phyloP scores from a whole-genome alignment of 441 rosid genomes.

The Gossypium gossypioides region DNA sequence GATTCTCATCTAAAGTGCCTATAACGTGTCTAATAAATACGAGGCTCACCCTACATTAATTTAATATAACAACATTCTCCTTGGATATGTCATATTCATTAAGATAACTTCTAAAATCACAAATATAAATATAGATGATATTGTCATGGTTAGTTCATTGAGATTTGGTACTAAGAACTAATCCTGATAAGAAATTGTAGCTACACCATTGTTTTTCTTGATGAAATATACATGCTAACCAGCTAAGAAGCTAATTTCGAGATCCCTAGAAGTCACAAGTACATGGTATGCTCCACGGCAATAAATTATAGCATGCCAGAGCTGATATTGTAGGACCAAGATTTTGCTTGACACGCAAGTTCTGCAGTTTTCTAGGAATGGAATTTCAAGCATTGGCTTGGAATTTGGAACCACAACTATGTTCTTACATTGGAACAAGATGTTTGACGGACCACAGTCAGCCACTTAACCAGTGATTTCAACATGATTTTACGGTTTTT shows the following conservation, averaged over 20 bases:
- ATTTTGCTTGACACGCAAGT: conserved; percentile 1
- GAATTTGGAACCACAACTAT: conserved; percentile 20
- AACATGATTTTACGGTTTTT: too few relatives aligned
- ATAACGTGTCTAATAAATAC: too few relatives aligned
- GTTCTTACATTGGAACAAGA: conserved; percentile 13
- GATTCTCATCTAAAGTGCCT: too few relatives aligned
- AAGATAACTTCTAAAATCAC: too few relatives aligned
- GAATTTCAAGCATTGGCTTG: conserved; percentile 10
- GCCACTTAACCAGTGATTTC: not conserved
- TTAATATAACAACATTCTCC: too few relatives aligned
- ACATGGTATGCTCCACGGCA: not conserved
- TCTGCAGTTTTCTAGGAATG: conserved; percentile 4
- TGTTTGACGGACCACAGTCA: conserved; percentile 14
- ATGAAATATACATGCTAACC: not conserved
- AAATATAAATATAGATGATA: not conserved
- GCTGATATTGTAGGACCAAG: conserved; percentile 8
- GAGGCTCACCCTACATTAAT: too few relatives aligned
- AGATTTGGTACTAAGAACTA: not conserved
- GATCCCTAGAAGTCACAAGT: not conserved
- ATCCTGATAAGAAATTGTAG: not conserved
- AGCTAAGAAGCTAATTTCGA: not conserved
- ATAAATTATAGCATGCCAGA: not conserved
- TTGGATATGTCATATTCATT: too few relatives aligned
- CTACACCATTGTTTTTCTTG: not conserved
- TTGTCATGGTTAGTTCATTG: not conserved